Evolutionary conservation across 176 grass and related monocot species (phyloP).

Genomic region (Oropetium thomaeum): DNA sequence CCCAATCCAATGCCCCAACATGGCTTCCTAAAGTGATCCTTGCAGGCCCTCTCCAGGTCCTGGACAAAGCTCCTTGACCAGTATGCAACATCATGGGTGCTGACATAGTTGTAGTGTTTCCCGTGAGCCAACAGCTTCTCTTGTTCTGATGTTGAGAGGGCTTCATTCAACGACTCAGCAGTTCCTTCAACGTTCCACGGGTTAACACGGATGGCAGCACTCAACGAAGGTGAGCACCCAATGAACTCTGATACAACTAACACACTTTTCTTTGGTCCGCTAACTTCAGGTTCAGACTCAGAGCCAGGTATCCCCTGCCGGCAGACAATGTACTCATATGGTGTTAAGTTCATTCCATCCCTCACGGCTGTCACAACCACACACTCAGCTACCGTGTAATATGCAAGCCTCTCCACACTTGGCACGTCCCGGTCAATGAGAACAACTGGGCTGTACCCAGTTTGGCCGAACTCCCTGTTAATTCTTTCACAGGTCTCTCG

Average conservation of each 20-base stretch:
- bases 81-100: conserved; percentile 73
- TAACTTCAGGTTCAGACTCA: conserved; percentile 31
- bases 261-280: conserved; percentile 63
- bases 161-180: conserved; percentile 69
- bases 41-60: conserved; percentile 76
- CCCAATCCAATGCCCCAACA: conserved; percentile 90
- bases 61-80: conserved; percentile 79
- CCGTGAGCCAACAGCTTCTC: conserved; percentile 83
- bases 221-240: conserved; percentile 80
- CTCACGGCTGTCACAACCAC: conserved; percentile 84
- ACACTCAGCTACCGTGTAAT: conserved; percentile 70
- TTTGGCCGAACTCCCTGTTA: conserved; percentile 54
- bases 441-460: conserved; percentile 60
- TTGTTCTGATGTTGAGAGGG: conserved; percentile 53
- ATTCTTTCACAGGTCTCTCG: conserved; percentile 61
- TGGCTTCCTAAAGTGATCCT: conserved; percentile 79
- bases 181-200: conserved; percentile 76
- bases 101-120: conserved; percentile 80
- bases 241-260: conserved; percentile 84
- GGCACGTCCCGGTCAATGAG: conserved; percentile 56
- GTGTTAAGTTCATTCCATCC: conserved; percentile 91
- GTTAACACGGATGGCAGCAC: conserved; percentile 77
- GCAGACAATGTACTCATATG: conserved; percentile 87
- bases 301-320: conserved; percentile 54
- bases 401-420: conserved; percentile 65